Base-by-base conservation (phyloP, 2,329 filamentous ascomycete genomes). In the Arthroderma sp. region DNA sequence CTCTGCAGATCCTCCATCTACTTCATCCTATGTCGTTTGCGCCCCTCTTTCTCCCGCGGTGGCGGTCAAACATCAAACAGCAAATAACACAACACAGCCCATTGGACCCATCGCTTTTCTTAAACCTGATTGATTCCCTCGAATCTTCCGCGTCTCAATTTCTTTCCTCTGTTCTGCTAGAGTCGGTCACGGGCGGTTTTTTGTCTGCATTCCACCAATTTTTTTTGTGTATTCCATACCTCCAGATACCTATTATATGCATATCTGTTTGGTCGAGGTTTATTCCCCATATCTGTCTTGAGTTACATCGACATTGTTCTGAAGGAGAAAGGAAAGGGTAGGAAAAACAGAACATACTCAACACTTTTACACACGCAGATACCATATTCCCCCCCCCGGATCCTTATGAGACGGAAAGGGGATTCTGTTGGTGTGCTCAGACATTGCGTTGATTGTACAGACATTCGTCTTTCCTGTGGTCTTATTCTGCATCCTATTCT, bases 131-230 rank as follows among this genome's bases (percentile, higher is more conserved):
- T 43, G 11, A 47, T 37, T 11, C 9, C 17, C 9, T 19, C n/a
- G 39, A 19, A 17, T 9, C 39, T 19, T 43, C 41, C 21, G 41
- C 21, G 25, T 15, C 25, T 33, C 25, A 51, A 9, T 51, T 51
- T 51, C 8, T 51, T 51, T 33, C 47, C 28, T 51, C 25, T 51
- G 47, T 51, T 51, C 28, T 31, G n/a, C 47, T 51, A 51, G 47
- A 33, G 25, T 33, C 47, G 47, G 47, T 33, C 25, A 51, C 17
- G 28, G 47, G 47, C 25, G 47, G 47, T 47, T 6, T 25, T 31
- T 25, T 51, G n/a, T 51, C 28, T 33, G 23, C 47, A 47, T 25
- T 23, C 13, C 9, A 15, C 6, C n/a, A n/a, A 23, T 28, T 47
- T 47, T 33, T 33, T 51, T 51, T 31, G n/a, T 51, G 47, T 51